Base-by-base conservation (phyloP, 2,329 filamentous ascomycete species). In the Cladosporium sp. region DNA sequence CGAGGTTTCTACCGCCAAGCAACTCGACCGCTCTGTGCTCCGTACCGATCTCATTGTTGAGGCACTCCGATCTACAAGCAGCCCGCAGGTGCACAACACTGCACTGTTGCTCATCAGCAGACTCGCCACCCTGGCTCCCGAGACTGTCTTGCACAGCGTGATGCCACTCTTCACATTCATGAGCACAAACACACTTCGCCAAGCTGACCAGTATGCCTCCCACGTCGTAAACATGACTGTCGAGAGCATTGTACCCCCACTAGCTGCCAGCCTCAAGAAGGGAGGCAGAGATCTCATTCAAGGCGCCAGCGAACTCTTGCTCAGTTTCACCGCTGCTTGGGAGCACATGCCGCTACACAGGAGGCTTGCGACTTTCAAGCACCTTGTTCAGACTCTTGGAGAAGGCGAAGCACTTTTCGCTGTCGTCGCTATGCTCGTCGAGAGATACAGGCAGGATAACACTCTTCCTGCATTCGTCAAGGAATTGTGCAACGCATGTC, bases 101-200 rank as follows among this genome's bases (percentile, higher is more conserved):
- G 93, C 95, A 4, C 84, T 99, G 15, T 86, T 98, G 10, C 83
- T 99, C 30, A 92, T 98, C 66, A 93, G 94, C 28, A 90, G 89
- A 65, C 84, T 99, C 49, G 94, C 95, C 26, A 90, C 90, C 47
- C 91, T 93, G 71, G 92, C 92, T 0, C 95, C 96, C 0, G 93
- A 97, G 76, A 82, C 96, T 58, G 92, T 99, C 3, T 84, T 99
- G 66, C 94, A 99, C 79, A 97, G 93, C 72, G 92, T 99, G 64
- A 99, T 99, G 95, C 95, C 95, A 14, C 94, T 99, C 62, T 99
- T 99, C 80, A 98, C 95, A 0, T 97, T 98, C 76, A 97, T 98
- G 90, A 93, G 94, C 51, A 91, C 90, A 52, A 97, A 92, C 3
- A 90, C 97, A 24, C 85, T 99, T 59, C 89, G 92, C 59, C 94